phyloP scores from a whole-genome alignment of 257 asterid species.

The Forsythia suspensa region DNA sequence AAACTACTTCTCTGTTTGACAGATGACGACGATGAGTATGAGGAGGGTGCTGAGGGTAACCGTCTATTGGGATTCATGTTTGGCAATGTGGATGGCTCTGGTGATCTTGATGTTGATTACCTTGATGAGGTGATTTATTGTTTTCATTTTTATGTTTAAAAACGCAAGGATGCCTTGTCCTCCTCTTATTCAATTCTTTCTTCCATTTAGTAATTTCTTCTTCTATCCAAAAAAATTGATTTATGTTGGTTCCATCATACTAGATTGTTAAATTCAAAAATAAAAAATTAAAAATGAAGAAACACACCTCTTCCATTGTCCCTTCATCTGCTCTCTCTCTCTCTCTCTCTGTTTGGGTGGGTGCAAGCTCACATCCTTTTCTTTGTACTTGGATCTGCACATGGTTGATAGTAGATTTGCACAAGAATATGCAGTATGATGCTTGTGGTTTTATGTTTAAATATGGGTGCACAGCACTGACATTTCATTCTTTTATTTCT shows the following conservation, averaged over 20 bases:
- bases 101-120: conserved; percentile 97
- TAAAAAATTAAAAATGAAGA: background rate
- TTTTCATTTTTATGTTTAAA: conserved; percentile 16
- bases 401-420: background rate
- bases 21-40: conserved; percentile 97
- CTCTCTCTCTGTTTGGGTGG: background rate
- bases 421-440: background rate
- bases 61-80: conserved; percentile 95
- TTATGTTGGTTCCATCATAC: background rate
- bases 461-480: background rate
- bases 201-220: background rate
- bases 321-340: background rate
- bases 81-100: conserved; percentile 93
- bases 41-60: conserved; percentile 80
- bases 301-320: background rate
- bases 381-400: background rate
- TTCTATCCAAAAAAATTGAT: background rate
- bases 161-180: background rate
- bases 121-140: conserved; percentile 81
- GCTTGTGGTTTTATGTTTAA: background rate
- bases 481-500: background rate
- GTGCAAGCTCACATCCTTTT: background rate
- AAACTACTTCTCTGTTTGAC: conserved; percentile 21
- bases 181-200: background rate
- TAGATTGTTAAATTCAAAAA: background rate